A percentile compares a stretch with the other conserved stretches of the same genome.
These are phyloP conservation scores for Oropetium thomaeum DNA, from an alignment of 176 grass and related monocot species.

Conservation along the genomic window DNA sequence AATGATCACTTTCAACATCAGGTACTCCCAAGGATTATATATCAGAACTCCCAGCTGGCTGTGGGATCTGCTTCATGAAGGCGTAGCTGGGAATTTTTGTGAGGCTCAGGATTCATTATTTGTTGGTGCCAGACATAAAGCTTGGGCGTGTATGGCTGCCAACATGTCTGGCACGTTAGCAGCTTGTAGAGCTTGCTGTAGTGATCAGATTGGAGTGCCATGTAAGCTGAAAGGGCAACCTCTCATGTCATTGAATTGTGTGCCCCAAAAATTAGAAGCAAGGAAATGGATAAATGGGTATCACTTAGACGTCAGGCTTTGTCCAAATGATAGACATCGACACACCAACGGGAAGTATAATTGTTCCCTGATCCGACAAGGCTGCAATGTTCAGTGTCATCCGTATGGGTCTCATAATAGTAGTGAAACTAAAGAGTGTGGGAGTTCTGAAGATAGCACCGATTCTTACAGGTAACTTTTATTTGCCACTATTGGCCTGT, in stretches of 20 bases:
- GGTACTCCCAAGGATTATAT: background rate
- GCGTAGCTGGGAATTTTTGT: background rate
- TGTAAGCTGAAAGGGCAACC: slow-evolving; percentile 23
- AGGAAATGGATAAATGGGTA: slow-evolving; percentile 42
- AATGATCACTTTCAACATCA: slow-evolving; percentile 15
- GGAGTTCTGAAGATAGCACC: slow-evolving; percentile 32
- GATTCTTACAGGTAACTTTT: slow-evolving; percentile 50
- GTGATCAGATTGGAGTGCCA: slow-evolving; percentile 24
- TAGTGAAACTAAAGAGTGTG: slow-evolving; percentile 47
- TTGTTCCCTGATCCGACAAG: slow-evolving; percentile 17
- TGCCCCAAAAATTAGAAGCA: slow-evolving; percentile 32
- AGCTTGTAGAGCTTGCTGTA: slow-evolving; percentile 24
- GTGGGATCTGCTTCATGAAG: background rate
- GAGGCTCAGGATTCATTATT: background rate
- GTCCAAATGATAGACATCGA: slow-evolving; percentile 33
- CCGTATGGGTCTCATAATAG: slow-evolving; percentile 44
- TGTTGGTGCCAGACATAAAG: background rate
- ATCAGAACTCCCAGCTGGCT: background rate
- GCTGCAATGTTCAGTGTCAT: slow-evolving; percentile 27
- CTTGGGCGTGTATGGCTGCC: slow-evolving; percentile 31
- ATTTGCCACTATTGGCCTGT: background rate
- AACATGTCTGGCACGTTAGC: slow-evolving; percentile 17
- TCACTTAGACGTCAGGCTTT: slow-evolving; percentile 30
- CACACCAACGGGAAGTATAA: slow-evolving; percentile 23
- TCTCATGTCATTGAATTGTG: slow-evolving; percentile 28